Conservation (phyloP, 331 rosid species). For the Quercus phellos region DNA sequence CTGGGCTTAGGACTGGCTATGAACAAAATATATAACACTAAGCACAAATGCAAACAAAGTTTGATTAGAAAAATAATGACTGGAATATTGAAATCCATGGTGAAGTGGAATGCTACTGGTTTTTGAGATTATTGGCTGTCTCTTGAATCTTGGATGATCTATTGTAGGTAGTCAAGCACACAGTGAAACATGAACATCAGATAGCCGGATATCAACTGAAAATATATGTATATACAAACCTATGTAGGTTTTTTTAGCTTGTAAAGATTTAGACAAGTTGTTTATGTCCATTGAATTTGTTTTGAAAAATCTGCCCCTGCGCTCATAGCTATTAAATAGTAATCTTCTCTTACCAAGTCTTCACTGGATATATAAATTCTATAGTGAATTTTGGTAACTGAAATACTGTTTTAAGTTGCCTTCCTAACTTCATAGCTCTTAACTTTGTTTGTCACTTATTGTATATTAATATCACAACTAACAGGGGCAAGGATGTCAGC, state of each 20-base stretch:
- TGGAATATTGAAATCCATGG: neutral
- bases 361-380: neutral
- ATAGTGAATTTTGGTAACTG: neutral
- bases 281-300: neutral
- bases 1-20: too few relatives aligned
- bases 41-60: too few relatives aligned
- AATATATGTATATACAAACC: neutral
- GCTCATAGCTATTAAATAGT: neutral
- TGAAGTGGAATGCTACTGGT: neutral
- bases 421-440: neutral
- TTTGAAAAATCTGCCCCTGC: neutral
- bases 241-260: neutral
- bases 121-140: neutral
- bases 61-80: neutral
- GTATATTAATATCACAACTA: neutral
- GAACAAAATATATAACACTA: too few relatives aligned
- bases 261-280: neutral
- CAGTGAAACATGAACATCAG: neutral
- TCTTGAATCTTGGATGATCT: neutral
- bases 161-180: neutral
- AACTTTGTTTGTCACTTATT: neutral
- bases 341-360: neutral
- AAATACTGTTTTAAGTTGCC: neutral
- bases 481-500: slow-evolving; percentile 78
- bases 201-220: neutral